Conservation (phyloP, 306 rosid species). For the Carpinus fangiana region DNA sequence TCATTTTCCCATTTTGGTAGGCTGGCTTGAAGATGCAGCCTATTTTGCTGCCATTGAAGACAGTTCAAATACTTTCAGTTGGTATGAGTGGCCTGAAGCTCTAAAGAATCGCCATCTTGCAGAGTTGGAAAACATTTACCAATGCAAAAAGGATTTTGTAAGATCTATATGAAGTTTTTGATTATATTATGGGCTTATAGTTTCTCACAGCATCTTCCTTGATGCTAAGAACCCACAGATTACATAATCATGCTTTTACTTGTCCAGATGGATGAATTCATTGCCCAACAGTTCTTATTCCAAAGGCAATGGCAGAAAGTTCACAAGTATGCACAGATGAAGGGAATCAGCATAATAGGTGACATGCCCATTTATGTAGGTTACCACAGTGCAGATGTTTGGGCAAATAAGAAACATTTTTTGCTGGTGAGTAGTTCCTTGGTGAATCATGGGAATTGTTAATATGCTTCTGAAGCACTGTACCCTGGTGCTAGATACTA, state of each 20-base stretch:
- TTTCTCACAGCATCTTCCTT: slow-evolving; percentile 15
- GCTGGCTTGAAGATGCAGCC: slow-evolving; percentile 98
- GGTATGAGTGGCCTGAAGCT: slow-evolving; percentile 96
- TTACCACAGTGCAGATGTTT: slow-evolving; percentile 98
- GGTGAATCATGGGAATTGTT: slow-evolving; percentile 19
- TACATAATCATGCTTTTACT: slow-evolving; percentile 29
- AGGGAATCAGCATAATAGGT: slow-evolving; percentile 87
- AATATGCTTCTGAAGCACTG: slow-evolving; percentile 16
- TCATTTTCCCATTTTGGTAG: slow-evolving; percentile 45
- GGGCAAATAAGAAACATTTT: slow-evolving; percentile 94
- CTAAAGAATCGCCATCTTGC: slow-evolving; percentile 81
- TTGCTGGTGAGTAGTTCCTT: slow-evolving; percentile 55
- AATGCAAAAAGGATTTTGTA: slow-evolving; percentile 72
- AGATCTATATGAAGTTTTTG: slow-evolving; percentile 41
- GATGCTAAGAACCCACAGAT: slow-evolving; percentile 32
- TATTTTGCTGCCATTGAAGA: slow-evolving; percentile 93
- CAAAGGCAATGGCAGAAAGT: slow-evolving; percentile 96
- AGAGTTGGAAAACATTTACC: slow-evolving; percentile 72
- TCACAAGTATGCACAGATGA: slow-evolving; percentile 64
- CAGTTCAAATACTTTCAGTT: slow-evolving; percentile 61
- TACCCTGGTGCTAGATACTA: slow-evolving; percentile 18
- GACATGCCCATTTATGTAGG: slow-evolving; percentile 99
- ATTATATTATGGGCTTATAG: slow-evolving; percentile 29
- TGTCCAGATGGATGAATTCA: slow-evolving; percentile 76
- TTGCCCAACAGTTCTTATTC: slow-evolving; percentile 89